Conservation (phyloP, 495 filamentous ascomycete species). For the Neurospora cerealis region DNA sequence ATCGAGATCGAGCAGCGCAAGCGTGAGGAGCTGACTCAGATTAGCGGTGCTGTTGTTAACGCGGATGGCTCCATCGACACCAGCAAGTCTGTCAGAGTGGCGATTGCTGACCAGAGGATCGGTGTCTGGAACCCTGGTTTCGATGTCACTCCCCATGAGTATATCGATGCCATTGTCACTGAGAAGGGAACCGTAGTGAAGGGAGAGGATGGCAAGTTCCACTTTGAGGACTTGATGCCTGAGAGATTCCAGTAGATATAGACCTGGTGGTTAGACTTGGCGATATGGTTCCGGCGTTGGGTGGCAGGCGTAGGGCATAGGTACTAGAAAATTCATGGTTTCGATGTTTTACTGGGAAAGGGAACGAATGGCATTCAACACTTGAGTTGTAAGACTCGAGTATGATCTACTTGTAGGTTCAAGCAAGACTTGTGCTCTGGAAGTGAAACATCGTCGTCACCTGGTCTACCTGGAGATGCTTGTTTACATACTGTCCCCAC, state of each 20-base stretch:
- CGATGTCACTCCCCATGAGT: slow-evolving; percentile 74
- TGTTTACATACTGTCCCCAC: neutral
- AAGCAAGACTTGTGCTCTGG: neutral
- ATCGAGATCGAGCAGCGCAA: slow-evolving; percentile 87
- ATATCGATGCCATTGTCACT: slow-evolving; percentile 92
- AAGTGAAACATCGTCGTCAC: neutral
- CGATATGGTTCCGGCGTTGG: neutral
- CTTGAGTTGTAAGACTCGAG: neutral
- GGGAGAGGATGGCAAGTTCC: slow-evolving; percentile 60
- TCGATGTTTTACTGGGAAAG: neutral
- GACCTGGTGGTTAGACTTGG: neutral
- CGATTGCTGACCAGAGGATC: slow-evolving; percentile 72
- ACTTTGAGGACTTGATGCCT: slow-evolving; percentile 47
- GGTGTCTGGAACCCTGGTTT: slow-evolving; percentile 94
- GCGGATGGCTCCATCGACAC: slow-evolving; percentile 39
- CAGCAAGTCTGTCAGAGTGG: slow-evolving; percentile 52
- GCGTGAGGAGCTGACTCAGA: slow-evolving; percentile 64
- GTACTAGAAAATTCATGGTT: neutral
- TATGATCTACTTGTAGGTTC: too few species aligned
- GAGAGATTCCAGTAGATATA: slow-evolving; percentile 26
- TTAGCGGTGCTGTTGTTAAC: slow-evolving; percentile 59
- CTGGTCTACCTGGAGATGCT: neutral
- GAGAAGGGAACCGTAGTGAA: slow-evolving; percentile 84
- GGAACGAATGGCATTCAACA: neutral
- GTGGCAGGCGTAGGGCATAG: neutral